Evolutionary conservation across 2,329 filamentous ascomycete species (phyloP).

Genomic region (Amylocarpus encephaloides): DNA sequence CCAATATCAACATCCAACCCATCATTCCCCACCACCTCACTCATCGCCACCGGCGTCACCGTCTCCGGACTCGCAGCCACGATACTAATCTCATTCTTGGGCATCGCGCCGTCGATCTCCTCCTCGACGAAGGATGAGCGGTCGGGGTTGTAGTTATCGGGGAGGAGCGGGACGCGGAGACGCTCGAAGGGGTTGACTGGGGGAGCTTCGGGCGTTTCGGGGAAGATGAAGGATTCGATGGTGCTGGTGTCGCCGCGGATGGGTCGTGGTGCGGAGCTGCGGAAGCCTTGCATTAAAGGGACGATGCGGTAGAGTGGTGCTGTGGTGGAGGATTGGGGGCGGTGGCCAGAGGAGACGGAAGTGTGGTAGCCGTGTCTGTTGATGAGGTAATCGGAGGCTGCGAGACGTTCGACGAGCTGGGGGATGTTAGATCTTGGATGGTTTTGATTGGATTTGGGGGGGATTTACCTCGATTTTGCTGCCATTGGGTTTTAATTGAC

Average conservation of each 20-base stretch:
- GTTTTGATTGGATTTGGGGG: neutral
- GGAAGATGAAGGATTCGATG: slow-evolving; percentile 46
- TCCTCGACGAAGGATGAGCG: slow-evolving; percentile 37
- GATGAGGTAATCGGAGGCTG: slow-evolving; percentile 20
- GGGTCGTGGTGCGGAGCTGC: slow-evolving; percentile 39
- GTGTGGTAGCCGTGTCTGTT: slow-evolving; percentile 24
- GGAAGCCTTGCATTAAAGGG: slow-evolving; percentile 60
- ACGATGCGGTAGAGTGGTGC: slow-evolving; percentile 39
- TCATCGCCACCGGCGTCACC: slow-evolving; percentile 46
- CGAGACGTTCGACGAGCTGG: slow-evolving; percentile 26
- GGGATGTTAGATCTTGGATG: neutral
- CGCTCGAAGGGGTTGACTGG: slow-evolving; percentile 30
- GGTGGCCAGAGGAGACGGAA: slow-evolving; percentile 11
- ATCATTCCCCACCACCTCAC: slow-evolving; percentile 48
- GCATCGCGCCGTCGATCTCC: slow-evolving; percentile 37
- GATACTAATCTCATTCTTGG: slow-evolving; percentile 44
- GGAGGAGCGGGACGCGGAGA: slow-evolving; percentile 53
- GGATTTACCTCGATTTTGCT: slow-evolving; percentile 26
- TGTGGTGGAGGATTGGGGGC: slow-evolving; percentile 32
- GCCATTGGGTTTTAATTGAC: slow-evolving; percentile 17
- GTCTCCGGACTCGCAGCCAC: slow-evolving; percentile 50
- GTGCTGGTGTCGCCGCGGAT: slow-evolving; percentile 29
- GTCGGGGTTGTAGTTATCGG: slow-evolving; percentile 46
- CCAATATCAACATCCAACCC: slow-evolving; percentile 46
- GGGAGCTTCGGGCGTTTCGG: slow-evolving; percentile 35